Evolutionary conservation across 305 asterid species (phyloP).

Genomic region (Galium porrigens): DNA sequence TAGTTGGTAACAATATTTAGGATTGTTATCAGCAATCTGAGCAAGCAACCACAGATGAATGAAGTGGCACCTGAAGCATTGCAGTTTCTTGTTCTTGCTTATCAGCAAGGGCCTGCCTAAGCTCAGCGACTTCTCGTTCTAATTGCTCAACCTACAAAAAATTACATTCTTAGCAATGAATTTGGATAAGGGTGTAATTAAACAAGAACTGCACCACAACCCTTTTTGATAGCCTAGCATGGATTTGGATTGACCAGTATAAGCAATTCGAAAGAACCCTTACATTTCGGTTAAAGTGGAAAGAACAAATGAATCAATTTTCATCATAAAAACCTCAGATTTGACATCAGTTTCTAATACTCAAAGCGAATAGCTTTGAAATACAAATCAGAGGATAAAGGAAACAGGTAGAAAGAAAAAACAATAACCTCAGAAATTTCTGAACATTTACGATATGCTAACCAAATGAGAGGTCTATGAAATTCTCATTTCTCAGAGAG

Average conservation of each 20-base stretch:
- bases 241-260: background rate
- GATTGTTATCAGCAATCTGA: background rate
- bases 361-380: background rate
- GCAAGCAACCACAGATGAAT: constrained; percentile 5
- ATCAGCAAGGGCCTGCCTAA: constrained; percentile 53
- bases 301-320: constrained; percentile 3
- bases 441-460: background rate
- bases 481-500: background rate
- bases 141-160: constrained; percentile 61
- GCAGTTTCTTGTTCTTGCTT: constrained; percentile 96
- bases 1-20: background rate
- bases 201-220: constrained; percentile 2
- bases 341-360: background rate
- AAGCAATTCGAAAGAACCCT: background rate
- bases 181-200: background rate
- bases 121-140: constrained; percentile 55
- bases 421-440: background rate
- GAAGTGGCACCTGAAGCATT: constrained; percentile 68
- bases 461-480: background rate
- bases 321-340: background rate
- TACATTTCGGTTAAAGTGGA: background rate
- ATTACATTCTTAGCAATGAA: constrained; percentile 17
- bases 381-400: background rate
- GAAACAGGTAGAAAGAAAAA: background rate
- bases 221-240: background rate